phyloP scores from a whole-genome alignment of 768 basidiomycete genomes.

The Termitomyces bulborhizus region DNA sequence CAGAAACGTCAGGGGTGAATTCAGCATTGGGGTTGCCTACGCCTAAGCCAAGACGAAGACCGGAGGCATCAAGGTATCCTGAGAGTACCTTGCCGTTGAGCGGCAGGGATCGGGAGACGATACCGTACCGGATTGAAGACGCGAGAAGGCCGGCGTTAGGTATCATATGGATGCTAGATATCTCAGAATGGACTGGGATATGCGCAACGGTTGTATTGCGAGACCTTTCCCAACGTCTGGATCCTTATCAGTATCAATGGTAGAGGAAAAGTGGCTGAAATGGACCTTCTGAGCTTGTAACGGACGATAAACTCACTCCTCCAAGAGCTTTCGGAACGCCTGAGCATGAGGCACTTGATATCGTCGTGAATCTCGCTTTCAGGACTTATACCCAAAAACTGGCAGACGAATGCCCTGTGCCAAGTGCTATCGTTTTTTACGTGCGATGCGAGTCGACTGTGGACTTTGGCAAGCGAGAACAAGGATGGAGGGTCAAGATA shows the following conservation, averaged over 20 bases:
- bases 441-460: constrained; percentile 50
- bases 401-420: constrained; percentile 66
- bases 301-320: constrained; percentile 60
- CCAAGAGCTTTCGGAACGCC: constrained; percentile 58
- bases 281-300: constrained; percentile 49
- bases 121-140: constrained; percentile 59
- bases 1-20: constrained; percentile 61
- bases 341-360: constrained; percentile 43
- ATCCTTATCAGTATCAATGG: neutral
- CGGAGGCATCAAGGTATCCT: constrained; percentile 64
- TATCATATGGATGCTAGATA: constrained; percentile 58
- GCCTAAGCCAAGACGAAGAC: constrained; percentile 49
- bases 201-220: constrained; percentile 56
- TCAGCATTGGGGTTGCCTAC: constrained; percentile 73
- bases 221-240: constrained; percentile 67
- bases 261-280: neutral
- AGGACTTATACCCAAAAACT: constrained; percentile 61
- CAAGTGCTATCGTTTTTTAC: constrained; percentile 76
- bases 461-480: constrained; percentile 48
- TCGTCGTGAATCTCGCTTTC: constrained; percentile 48
- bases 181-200: constrained; percentile 51
- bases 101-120: constrained; percentile 68
- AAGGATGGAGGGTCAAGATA: constrained; percentile 63
- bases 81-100: constrained; percentile 63
- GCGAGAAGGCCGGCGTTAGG: constrained; percentile 49